These are phyloP conservation scores for Fusarium clavum DNA, from an alignment of 2,329 filamentous ascomycete genomes.

Conservation along the genomic window DNA sequence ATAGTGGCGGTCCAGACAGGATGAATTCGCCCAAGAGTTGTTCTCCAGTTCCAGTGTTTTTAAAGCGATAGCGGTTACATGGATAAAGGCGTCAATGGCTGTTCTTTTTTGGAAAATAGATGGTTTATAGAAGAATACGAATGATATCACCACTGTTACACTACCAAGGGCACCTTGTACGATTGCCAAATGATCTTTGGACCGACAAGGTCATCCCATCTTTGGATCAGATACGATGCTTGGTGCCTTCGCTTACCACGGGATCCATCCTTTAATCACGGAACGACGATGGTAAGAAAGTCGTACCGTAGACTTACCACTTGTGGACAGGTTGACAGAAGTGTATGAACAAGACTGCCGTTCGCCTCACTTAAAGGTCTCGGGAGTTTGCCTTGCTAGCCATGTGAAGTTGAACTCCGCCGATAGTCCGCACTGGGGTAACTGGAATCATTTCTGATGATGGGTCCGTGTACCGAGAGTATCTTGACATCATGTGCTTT, in stretches of 20 bases:
- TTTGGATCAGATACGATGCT: background rate
- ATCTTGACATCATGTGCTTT: conserved; percentile 8
- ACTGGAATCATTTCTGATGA: background rate
- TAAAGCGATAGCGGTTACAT: background rate
- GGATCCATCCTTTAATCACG: background rate
- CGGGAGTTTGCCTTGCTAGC: background rate
- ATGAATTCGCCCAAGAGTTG: background rate
- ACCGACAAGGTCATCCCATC: background rate
- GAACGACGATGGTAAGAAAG: background rate
- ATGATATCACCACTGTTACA: background rate
- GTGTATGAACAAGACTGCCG: background rate
- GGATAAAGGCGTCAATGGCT: conserved; percentile 16
- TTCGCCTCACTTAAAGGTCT: background rate
- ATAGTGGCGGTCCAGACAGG: background rate
- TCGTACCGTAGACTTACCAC: background rate
- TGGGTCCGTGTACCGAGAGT: background rate
- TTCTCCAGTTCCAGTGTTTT: background rate
- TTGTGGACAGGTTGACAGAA: background rate
- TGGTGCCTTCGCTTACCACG: background rate
- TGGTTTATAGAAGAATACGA: background rate
- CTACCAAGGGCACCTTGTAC: background rate
- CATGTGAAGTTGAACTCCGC: conserved; percentile 11
- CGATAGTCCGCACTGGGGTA: background rate
- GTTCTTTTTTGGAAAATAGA: background rate
- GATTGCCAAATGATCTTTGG: background rate